Evolutionary conservation across 805 yeast species (phyloP), one percentile per base, ranked within the genome.

Genomic region (Millerago galiae): DNA sequence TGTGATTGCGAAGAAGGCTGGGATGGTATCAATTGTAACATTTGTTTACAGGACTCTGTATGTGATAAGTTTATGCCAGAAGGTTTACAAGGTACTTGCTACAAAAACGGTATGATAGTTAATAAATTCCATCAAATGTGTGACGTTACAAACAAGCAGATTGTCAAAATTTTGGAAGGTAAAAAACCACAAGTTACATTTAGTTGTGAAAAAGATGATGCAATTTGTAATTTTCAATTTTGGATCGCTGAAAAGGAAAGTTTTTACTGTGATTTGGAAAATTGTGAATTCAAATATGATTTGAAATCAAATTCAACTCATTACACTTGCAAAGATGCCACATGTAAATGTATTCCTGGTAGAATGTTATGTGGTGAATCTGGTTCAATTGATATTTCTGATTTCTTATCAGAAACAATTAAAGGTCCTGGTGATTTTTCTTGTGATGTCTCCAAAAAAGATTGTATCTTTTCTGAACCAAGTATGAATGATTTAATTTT

Each of bases 311-410:
- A 90, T 58, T 59, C 79, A 10, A 83, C 96, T 0, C 79, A 77
- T 50, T 91, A 89, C 58, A 73, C 72, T 26, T 93, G 99, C 65
- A 78, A 80, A 21, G 70, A 74, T 11, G 87, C 86, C 26, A 66
- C 78, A n/a, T 93, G 99, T 62, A 74, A 83, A 52, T 93, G 99
- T 67, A 70, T 91, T 28, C 96, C 98, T 2, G 98, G 78, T 18
- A 75, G 88, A 52, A 88, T 87, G 89, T 70, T 93, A 6, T 93
- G 99, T 68, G 99, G 99, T 30, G 84, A 88, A 54, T 74, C 78
- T 8, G 98, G 98, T 1, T 88, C 96, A 2, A 89, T 93, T 51
- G 97, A 93, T 62, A 86, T 93, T 26, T 82, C 95, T 1, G 98
- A 91, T 43, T 93, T 95, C 61, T 70, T 93, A 46, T 79, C 89